phyloP scores from a whole-genome alignment of 306 rosid species.

The Vachellia pachyceras region DNA sequence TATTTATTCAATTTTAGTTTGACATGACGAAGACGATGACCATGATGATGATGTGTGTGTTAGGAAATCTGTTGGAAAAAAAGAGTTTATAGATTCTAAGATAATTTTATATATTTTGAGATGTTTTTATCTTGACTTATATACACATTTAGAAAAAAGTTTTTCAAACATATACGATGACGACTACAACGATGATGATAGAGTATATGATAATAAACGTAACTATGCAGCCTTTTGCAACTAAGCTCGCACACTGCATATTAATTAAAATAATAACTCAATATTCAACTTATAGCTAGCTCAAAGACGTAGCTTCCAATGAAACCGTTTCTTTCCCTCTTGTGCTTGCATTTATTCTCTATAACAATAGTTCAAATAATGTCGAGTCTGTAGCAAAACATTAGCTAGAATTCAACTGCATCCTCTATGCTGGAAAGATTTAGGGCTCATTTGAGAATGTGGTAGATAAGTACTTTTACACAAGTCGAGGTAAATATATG shows the following conservation, averaged over 20 bases:
- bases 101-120: too few relatives aligned
- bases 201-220: slow-evolving; percentile 2
- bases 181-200: too few relatives aligned
- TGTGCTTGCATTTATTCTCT: background rate
- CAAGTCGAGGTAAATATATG: too few relatives aligned
- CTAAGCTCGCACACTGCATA: slow-evolving; percentile 21
- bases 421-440: background rate
- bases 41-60: too few relatives aligned
- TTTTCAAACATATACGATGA: too few relatives aligned
- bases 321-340: background rate
- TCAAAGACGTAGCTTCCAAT: slow-evolving; percentile 11
- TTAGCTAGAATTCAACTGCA: background rate
- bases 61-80: too few relatives aligned
- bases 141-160: too few relatives aligned
- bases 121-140: too few relatives aligned
- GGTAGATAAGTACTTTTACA: too few relatives aligned
- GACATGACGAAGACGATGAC: background rate
- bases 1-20: slow-evolving; percentile 19
- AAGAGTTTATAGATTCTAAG: too few relatives aligned
- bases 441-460: too few relatives aligned
- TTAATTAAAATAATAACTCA: background rate
- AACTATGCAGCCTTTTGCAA: slow-evolving; percentile 44
- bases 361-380: background rate
- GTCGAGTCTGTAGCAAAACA: background rate
- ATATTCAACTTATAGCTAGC: background rate